Conservation (phyloP, 768 basidiomycete genomes). For the Rhizopogon sp. region DNA sequence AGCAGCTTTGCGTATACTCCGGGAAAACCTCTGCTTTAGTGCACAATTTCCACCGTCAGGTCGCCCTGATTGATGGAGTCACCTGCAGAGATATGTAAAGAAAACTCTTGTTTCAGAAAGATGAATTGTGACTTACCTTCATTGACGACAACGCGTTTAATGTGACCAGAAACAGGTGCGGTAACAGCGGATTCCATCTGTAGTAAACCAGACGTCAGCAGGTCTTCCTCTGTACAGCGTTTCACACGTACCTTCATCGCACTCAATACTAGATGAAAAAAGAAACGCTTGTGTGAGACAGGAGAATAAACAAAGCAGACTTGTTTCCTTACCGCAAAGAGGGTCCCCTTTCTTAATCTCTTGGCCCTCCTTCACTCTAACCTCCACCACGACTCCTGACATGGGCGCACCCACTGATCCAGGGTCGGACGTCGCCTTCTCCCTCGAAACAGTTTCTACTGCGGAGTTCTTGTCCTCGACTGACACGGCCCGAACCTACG, state of each 20-base stretch:
- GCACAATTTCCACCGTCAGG: conserved; percentile 82
- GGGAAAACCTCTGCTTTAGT: conserved; percentile 31
- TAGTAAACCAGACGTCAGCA: conserved; percentile 17
- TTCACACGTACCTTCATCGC: conserved; percentile 77
- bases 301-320: conserved; percentile 15
- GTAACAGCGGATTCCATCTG: conserved; percentile 98
- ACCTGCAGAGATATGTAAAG: conserved; percentile 36
- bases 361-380: conserved; percentile 95
- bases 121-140: conserved; percentile 51
- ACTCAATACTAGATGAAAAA: conserved; percentile 61
- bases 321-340: conserved; percentile 61
- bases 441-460: conserved; percentile 89
- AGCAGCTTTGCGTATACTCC: conserved; percentile 6
- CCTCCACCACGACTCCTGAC: conserved; percentile 98
- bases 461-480: conserved; percentile 98
- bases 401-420: conserved; percentile 97
- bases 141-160: conserved; percentile 88
- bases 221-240: background rate
- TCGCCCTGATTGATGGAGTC: conserved; percentile 97
- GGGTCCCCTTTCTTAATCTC: conserved; percentile 99
- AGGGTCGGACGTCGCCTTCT: conserved; percentile 90
- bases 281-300: conserved; percentile 11
- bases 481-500: conserved; percentile 85
- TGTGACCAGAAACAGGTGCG: conserved; percentile 92
- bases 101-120: background rate